A percentile compares a stretch with the other conserved stretches of the same genome.
phyloP scores from a whole-genome alignment of 805 yeast genomes.

The Cyberlindnera petersonii region DNA sequence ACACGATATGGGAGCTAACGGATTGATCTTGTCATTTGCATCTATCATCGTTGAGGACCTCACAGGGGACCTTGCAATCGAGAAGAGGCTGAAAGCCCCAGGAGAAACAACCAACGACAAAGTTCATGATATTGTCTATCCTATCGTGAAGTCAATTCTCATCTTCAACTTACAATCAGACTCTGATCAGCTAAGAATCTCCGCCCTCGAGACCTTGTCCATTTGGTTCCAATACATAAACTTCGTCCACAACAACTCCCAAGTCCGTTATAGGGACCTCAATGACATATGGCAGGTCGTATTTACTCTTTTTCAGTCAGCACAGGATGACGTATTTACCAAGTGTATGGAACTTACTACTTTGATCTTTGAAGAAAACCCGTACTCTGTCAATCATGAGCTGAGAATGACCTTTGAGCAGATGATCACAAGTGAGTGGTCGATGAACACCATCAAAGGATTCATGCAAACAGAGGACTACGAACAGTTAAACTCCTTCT shows the following conservation, averaged over 20 bases:
- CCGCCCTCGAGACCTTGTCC: constrained; percentile 31
- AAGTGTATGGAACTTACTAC: constrained; percentile 15
- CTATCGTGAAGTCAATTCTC: constrained; percentile 26
- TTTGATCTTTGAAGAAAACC: constrained; percentile 29
- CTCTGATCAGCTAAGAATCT: constrained; percentile 7
- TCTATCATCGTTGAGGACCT: constrained; percentile 52
- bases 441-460: constrained; percentile 35
- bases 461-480: constrained; percentile 32
- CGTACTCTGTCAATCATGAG: constrained; percentile 23
- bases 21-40: constrained; percentile 32
- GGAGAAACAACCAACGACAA: constrained; percentile 34
- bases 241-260: constrained; percentile 30
- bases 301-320: constrained; percentile 11
- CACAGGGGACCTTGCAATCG: constrained; percentile 26
- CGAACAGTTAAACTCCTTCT: constrained; percentile 39
- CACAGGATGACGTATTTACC: constrained; percentile 13
- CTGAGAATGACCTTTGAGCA: constrained; percentile 16
- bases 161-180: constrained; percentile 13
- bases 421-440: constrained; percentile 45
- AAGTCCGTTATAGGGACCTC: constrained; percentile 22
- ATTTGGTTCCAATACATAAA: constrained; percentile 38
- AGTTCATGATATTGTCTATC: constrained; percentile 35
- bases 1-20: constrained; percentile 5
- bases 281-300: constrained; percentile 20
- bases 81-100: constrained; percentile 16